These are phyloP conservation scores for Lobulomyces angularis DNA, from an alignment of 192 early-diverging fungal species.

Conservation along the genomic window DNA sequence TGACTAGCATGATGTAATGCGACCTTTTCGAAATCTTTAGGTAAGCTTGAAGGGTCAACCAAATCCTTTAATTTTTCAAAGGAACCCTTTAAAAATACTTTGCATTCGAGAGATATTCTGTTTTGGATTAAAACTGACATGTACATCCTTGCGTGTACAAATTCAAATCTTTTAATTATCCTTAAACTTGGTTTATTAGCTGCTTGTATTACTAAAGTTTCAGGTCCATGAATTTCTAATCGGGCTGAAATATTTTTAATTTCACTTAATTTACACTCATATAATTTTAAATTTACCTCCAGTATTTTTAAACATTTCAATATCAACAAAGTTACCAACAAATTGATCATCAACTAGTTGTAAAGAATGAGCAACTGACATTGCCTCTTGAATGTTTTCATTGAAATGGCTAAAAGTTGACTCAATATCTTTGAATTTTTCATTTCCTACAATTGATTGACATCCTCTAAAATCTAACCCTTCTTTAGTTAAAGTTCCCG, in stretches of 20 bases:
- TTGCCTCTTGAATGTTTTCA: constrained; percentile 12
- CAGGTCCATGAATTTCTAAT: too few relatives aligned
- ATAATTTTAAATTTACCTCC: constrained; percentile 27
- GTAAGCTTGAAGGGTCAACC: constrained; percentile 25
- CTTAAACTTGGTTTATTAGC: too few relatives aligned
- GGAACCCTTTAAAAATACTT: constrained; percentile 67
- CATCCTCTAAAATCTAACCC: constrained; percentile 55
- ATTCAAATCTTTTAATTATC: constrained; percentile 56
- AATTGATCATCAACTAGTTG: constrained; percentile 32
- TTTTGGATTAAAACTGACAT: constrained; percentile 61
- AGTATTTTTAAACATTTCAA: constrained; percentile 63
- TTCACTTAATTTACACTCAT: too few relatives aligned
- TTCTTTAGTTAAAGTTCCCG: constrained; percentile 62
- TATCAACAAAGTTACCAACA: constrained; percentile 64
- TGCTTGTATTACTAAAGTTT: too few relatives aligned
- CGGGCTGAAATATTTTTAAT: too few relatives aligned
- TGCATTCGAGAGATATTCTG: constrained; percentile 22
- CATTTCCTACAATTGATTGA: constrained; percentile 11
- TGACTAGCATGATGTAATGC: constrained; percentile 48
- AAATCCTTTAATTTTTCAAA: constrained; percentile 57
- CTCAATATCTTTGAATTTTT: constrained; percentile 2
- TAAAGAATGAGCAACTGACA: constrained; percentile 55
- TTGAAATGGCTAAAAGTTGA: constrained; percentile 18
- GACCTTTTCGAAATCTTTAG: constrained; percentile 39
- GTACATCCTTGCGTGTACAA: constrained; percentile 60